A percentile compares a stretch with the other conserved stretches of the same genome.
These are phyloP conservation scores for Yamadazyma atmosphaerica DNA, from an alignment of 1,139 yeast species.

Conservation along the genomic window DNA sequence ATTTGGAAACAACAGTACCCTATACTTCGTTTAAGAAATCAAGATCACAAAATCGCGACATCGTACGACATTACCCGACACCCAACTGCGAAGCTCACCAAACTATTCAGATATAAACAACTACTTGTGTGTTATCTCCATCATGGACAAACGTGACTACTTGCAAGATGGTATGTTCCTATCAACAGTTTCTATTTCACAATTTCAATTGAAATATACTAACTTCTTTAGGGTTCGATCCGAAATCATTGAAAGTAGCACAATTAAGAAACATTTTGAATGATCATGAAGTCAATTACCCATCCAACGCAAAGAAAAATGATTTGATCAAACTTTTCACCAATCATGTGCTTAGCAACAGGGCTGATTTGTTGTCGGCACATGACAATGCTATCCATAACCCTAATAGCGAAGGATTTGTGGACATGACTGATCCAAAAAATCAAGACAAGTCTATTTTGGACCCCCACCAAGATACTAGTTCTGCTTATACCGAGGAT, in stretches of 20 bases:
- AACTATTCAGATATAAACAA: not conserved
- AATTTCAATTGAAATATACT: constrained; percentile 2
- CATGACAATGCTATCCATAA: constrained; percentile 16
- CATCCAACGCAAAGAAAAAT: constrained; percentile 63
- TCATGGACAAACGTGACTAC: constrained; percentile 24
- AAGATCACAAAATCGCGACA: too few species aligned
- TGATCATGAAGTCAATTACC: constrained; percentile 55
- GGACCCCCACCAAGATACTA: not conserved
- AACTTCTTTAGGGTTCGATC: constrained; percentile 52
- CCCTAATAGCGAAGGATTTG: constrained; percentile 26
- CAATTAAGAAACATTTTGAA: constrained; percentile 62
- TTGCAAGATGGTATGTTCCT: constrained; percentile 24
- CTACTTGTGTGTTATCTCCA: not conserved
- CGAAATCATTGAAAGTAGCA: constrained; percentile 58
- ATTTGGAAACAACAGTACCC: too few species aligned
- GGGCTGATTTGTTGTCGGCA: constrained; percentile 29
- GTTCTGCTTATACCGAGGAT: not conserved
- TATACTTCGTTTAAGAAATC: too few species aligned
- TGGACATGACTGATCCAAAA: constrained; percentile 16
- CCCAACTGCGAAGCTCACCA: too few species aligned
- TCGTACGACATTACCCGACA: too few species aligned
- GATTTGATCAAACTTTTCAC: constrained; percentile 56
- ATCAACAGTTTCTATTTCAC: not conserved
- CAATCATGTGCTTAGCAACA: constrained; percentile 43
- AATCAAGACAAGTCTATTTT: not conserved